Evolutionary conservation across 768 basidiomycete species (phyloP).

Genomic region (Mycena galericulata): DNA sequence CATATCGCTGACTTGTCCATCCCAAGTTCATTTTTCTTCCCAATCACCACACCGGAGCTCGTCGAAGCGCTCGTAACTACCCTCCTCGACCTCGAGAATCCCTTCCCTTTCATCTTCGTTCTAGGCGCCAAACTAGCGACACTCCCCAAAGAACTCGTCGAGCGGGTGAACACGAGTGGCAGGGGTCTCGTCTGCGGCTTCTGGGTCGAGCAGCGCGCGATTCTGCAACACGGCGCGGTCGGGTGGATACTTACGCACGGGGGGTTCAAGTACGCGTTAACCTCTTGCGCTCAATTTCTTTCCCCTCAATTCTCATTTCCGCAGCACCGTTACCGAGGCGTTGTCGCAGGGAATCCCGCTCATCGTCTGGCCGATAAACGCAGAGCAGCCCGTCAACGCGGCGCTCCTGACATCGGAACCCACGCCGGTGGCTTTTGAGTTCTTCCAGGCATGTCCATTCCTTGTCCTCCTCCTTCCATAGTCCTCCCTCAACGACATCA

Average conservation of each 20-base stretch:
- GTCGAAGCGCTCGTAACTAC: conserved; percentile 25
- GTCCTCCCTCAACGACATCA: too few species aligned
- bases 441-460: conserved; percentile 15
- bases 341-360: conserved; percentile 9
- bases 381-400: conserved; percentile 18
- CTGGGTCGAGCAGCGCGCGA: conserved; percentile 25
- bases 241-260: conserved; percentile 22
- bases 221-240: conserved; percentile 11
- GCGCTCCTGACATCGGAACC: background rate
- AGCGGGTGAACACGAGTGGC: conserved; percentile 21
- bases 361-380: conserved; percentile 15
- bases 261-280: conserved; percentile 7
- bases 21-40: conserved; percentile 25
- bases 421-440: conserved; percentile 9
- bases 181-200: conserved; percentile 20
- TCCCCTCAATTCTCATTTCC: background rate
- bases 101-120: conserved; percentile 27
- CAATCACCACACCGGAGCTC: conserved; percentile 12
- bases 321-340: conserved; percentile 10
- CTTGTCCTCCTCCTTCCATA: background rate
- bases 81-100: conserved; percentile 10
- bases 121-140: conserved; percentile 18
- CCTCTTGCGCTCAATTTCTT: background rate
- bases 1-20: background rate
- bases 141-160: conserved; percentile 8